Conservation (phyloP, 2,329 filamentous ascomycete genomes). For the Alternaria alternata region DNA sequence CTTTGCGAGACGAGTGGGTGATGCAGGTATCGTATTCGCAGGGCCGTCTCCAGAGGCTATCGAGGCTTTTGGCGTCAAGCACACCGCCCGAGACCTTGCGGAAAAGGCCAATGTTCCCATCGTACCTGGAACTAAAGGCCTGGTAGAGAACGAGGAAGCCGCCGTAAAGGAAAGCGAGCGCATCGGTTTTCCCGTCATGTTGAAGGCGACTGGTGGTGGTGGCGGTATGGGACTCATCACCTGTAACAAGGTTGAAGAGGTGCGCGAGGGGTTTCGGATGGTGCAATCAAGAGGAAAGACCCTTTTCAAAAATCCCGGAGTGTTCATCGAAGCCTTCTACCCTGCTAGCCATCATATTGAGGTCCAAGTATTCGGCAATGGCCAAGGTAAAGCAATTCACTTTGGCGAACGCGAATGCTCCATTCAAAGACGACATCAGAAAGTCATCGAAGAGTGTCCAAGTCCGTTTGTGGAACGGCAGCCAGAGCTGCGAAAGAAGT, state of each 20-base stretch:
- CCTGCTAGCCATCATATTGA: constrained; percentile 71
- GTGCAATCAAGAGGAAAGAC: constrained; percentile 60
- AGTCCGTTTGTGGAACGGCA: constrained; percentile 69
- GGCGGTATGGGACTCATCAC: constrained; percentile 63
- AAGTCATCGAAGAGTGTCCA: constrained; percentile 89
- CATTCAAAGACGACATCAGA: constrained; percentile 86
- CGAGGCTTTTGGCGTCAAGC: constrained; percentile 66
- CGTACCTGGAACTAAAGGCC: constrained; percentile 61
- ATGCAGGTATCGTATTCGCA: constrained; percentile 66
- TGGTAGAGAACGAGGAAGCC: constrained; percentile 52
- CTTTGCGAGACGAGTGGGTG: constrained; percentile 63
- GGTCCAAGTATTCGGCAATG: constrained; percentile 89
- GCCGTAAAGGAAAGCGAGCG: constrained; percentile 55
- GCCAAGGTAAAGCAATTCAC: constrained; percentile 78
- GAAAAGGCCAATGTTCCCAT: constrained; percentile 62
- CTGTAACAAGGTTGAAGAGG: constrained; percentile 19
- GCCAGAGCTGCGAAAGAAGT: constrained; percentile 67
- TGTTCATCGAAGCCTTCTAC: constrained; percentile 60
- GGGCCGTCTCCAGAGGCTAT: constrained; percentile 65
- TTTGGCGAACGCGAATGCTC: constrained; percentile 90
- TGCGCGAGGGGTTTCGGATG: constrained; percentile 57
- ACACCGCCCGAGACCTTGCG: constrained; percentile 64
- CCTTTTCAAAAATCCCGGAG: constrained; percentile 18
- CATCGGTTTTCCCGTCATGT: constrained; percentile 62
- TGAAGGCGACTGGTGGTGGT: constrained; percentile 68